Percentiles rank a stretch among this genome's conserved stretches.
phyloP scores from a whole-genome alignment of 164 flowering plant species.

The grape (Vitis vinifera) region DNA sequence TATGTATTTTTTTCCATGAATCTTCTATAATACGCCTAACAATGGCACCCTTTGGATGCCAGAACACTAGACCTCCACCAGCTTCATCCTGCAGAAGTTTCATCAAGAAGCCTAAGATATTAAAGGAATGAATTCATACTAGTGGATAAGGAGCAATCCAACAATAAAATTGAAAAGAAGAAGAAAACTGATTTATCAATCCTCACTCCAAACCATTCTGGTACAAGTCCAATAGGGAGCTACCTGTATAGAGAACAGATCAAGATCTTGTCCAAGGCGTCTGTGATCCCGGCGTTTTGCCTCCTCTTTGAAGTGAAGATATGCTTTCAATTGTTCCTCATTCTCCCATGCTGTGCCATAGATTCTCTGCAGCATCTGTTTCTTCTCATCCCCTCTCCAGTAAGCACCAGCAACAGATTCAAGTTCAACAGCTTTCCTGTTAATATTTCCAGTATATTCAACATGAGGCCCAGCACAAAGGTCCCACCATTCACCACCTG shows the following conservation, averaged over 20 bases:
- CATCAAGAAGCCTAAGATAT: neutral
- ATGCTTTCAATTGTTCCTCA: conserved; percentile 89
- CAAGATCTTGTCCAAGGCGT: conserved; percentile 92
- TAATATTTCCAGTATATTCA: conserved; percentile 83
- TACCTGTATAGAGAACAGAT: conserved; percentile 95
- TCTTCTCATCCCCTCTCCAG: conserved; percentile 95
- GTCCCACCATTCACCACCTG: conserved; percentile 99
- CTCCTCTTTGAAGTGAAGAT: conserved; percentile 86
- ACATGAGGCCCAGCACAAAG: conserved; percentile 99
- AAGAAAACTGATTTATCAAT: neutral
- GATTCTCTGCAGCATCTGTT: conserved; percentile 91
- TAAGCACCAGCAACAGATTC: conserved; percentile 98
- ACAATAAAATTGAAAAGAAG: neutral
- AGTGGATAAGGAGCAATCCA: neutral
- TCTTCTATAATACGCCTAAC: conserved; percentile 89
- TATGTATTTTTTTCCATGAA: conserved; percentile 83
- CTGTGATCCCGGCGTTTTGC: conserved; percentile 96
- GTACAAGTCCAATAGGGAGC: neutral
- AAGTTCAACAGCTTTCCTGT: conserved; percentile 83
- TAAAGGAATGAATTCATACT: neutral
- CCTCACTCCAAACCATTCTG: neutral
- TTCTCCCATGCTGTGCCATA: conserved; percentile 98
- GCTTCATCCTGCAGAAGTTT: conserved; percentile 76
- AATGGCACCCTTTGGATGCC: conserved; percentile 96
- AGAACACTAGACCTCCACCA: conserved; percentile 95